Percentiles rank a stretch among this genome's conserved stretches.
Evolutionary conservation across 164 flowering plant genomes (phyloP).

Genomic region (Kalanchoe fedtschenkoi): DNA sequence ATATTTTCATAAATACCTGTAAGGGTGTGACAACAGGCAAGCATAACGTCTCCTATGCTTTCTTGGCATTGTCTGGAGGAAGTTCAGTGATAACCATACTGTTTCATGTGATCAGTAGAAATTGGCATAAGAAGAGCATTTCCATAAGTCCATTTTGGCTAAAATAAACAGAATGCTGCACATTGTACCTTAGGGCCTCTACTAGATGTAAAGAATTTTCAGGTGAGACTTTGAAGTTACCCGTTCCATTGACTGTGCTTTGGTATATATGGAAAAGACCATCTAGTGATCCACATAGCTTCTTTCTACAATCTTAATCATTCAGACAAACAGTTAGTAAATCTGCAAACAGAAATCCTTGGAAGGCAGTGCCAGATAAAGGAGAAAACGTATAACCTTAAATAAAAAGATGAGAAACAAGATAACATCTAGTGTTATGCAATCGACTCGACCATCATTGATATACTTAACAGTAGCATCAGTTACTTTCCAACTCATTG

Average conservation of each 20-base stretch:
- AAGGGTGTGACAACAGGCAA: constrained; percentile 70
- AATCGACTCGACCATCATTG: background rate
- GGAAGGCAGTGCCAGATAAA: background rate
- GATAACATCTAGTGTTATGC: background rate
- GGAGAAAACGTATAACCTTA: background rate
- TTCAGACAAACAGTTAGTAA: background rate
- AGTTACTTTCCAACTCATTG: background rate
- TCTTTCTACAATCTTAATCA: constrained; percentile 67
- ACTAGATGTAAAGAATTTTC: constrained; percentile 89
- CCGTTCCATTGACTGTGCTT: constrained; percentile 11
- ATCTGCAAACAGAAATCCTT: background rate
- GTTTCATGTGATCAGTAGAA: constrained; percentile 17
- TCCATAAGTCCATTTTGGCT: constrained; percentile 62
- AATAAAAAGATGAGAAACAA: background rate
- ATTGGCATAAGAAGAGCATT: constrained; percentile 10
- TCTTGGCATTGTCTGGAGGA: constrained; percentile 66
- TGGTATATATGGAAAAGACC: constrained; percentile 55
- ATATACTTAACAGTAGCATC: background rate
- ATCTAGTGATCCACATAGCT: constrained; percentile 80
- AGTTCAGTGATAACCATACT: constrained; percentile 95
- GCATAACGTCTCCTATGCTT: constrained; percentile 61
- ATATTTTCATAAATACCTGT: constrained; percentile 33
- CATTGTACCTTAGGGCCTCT: constrained; percentile 89
- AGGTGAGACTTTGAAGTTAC: constrained; percentile 67
- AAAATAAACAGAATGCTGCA: constrained; percentile 34